These are phyloP conservation scores for Schizophyllum amplum DNA, from an alignment of 1,284 basidiomycete species.

Conservation along the genomic window DNA sequence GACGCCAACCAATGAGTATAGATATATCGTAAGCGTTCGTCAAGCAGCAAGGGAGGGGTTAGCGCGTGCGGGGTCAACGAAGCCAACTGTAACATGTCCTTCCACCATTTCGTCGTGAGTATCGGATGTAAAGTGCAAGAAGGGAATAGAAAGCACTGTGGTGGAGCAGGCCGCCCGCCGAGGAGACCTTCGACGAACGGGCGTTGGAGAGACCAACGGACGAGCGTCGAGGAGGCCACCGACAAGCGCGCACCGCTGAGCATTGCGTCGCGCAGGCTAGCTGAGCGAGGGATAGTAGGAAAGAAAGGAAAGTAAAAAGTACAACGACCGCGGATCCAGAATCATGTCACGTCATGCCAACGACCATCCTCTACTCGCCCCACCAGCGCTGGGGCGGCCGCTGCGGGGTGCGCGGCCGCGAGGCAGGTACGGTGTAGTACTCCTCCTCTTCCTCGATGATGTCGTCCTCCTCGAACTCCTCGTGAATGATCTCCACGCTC, in stretches of 20 bases:
- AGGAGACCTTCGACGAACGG: too few species aligned
- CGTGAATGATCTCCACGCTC: constrained; percentile 54
- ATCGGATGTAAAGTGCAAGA: neutral
- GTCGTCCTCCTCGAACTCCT: constrained; percentile 27
- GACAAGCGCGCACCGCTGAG: neutral
- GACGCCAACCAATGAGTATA: neutral
- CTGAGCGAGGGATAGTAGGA: neutral
- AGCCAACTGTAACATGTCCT: neutral
- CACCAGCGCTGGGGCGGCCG: neutral
- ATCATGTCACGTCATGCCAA: neutral
- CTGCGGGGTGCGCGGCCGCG: neutral
- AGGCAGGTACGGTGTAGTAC: neutral
- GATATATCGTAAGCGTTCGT: neutral
- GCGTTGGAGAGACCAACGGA: too few species aligned
- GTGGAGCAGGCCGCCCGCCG: neutral
- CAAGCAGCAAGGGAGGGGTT: neutral
- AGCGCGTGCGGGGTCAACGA: neutral
- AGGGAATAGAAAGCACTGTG: neutral
- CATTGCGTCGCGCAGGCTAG: neutral
- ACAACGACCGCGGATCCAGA: neutral
- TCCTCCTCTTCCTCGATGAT: neutral
- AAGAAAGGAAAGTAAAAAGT: neutral
- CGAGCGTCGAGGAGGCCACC: too few species aligned
- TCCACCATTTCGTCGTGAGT: neutral
- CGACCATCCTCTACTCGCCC: neutral